Evolutionary conservation across 352 stramenopile genomes (phyloP).

Genomic region (Thraustochytrium striatum): DNA sequence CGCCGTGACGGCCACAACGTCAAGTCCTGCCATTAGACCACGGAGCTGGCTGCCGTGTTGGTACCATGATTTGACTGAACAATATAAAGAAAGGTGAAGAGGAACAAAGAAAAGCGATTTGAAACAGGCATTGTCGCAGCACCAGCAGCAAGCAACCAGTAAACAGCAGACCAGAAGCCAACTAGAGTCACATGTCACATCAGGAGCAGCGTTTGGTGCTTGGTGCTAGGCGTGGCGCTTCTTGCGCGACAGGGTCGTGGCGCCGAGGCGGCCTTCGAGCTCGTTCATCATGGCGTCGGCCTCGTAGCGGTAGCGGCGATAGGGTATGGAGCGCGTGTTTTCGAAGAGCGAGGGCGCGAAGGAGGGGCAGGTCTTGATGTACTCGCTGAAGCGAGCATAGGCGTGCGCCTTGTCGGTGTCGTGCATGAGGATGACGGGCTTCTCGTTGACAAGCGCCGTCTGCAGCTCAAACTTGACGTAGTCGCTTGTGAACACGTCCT

Average conservation of each 20-base stretch:
- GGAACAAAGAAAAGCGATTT: no score
- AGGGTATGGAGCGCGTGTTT: slow-evolving; percentile 22
- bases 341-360: slow-evolving; percentile 29
- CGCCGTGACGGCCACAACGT: no score
- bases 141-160: no score
- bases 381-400: slow-evolving; percentile 35
- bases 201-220: no score
- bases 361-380: slow-evolving; percentile 14
- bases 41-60: no score
- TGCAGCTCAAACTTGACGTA: slow-evolving; percentile 45
- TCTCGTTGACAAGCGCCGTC: slow-evolving; percentile 1
- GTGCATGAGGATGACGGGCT: slow-evolving; percentile 34
- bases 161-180: no score
- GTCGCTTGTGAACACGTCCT: slow-evolving; percentile 24
- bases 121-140: no score
- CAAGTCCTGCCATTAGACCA: no score
- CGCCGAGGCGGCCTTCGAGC: slow-evolving; percentile 1
- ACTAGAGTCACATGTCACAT: no score
- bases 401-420: background rate
- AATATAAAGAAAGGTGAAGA: no score
- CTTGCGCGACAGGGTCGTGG: background rate
- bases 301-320: background rate
- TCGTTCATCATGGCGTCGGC: background rate
- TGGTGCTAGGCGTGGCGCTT: no score
- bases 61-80: no score